Base-by-base conservation (phyloP, 2,329 filamentous ascomycete species). In the Pseudogymnoascus sp. region DNA sequence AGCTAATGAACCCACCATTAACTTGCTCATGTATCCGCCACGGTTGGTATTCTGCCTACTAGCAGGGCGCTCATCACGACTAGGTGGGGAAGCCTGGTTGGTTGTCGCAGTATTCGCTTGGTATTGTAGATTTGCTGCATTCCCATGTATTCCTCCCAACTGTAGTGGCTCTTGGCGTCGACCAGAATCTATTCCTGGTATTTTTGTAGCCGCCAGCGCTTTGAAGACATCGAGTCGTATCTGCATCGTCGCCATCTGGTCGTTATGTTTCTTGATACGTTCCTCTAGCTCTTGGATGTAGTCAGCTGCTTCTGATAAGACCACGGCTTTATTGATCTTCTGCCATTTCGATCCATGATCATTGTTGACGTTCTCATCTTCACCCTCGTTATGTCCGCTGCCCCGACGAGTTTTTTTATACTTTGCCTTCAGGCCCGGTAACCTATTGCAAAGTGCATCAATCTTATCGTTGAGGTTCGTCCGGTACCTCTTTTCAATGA, bases 271-370 rank as follows among this genome's bases (percentile, higher is more conserved):
- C 68, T 87, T 89, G 71, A 96, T 96, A 13, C 92, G 87, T 78
- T 96, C 96, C 76, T 97, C 93, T 1, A 97, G 79, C 76, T 97
- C 92, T 38, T 88, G 86, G 68, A 97, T 97, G 70, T 97, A 97
- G 74, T 97, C 93, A 7, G 93, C 97, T 1, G 93, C 93, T 76
- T 97, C 97, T 68, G 91, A 93, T 47, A 97, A 78, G 61, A 97
- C 83, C 83, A 21, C 33, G 4, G 44, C 15, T 50, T 60, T 44
- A 44, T 44, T 44, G 19, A 44, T 44, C 19, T 44, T 44, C 19
- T 44, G 42, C 42, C 19, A 19, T 23, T 44, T 44, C 42, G 42
- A 15, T 44, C 42, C 42, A 44, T 21, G 42, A 23, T 44, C 19
- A 44, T 44, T 8, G 42, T 8, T 7, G 4, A 44, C 15, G 42